Evolutionary conservation across 1,139 yeast species (phyloP), one percentile per base, ranked within the genome.

Genomic region (Lodderomyces parapsilosis): DNA sequence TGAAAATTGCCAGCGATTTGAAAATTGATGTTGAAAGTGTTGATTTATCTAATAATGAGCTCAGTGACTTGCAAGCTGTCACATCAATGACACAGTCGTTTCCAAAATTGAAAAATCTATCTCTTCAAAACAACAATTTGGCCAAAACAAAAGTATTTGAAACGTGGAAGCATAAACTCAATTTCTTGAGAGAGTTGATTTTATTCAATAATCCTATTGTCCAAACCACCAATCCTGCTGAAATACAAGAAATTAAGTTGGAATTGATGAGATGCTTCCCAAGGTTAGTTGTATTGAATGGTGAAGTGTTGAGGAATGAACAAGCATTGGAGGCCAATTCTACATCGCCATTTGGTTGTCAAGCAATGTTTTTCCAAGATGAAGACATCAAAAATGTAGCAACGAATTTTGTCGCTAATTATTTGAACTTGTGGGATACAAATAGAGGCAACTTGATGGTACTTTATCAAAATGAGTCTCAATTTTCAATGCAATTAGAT

Each of bases 381-480:
- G 76, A 74, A n/a, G 88, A 82, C 34, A 73, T 89, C 34, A 88
- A 84, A 49, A 70, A 71, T 40, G 67, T 88, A 40, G 83, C 94
- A 2, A 83, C 91, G 24, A 81, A 76, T 54, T 94, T 93, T 62
- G 71, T 91, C 7, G 65, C 91, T 15, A 83, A 86, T 54, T 91
- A 78, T 61, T 71, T 86, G 48, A 81, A 83, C 45, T 68, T 84
- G 40, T 93, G 96, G 94, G 99, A 93, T 65, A 57, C 76, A 6
- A 83, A 87, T 59, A 72, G 99, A 49, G 60, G 73, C 11, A 91
- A 84, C 43, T 69, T 93, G 40, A 61, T 85, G 62, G 76, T 78
- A 33, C 68, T 93, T 34, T 93, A 93, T 59, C 90, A 94, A 46
- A 79, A 79, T 41, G 86, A 85, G 55, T 89, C 97, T 0, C 90